Base-by-base conservation (phyloP, 139 green algal genomes). In the Chlamydomonas incerta region DNA sequence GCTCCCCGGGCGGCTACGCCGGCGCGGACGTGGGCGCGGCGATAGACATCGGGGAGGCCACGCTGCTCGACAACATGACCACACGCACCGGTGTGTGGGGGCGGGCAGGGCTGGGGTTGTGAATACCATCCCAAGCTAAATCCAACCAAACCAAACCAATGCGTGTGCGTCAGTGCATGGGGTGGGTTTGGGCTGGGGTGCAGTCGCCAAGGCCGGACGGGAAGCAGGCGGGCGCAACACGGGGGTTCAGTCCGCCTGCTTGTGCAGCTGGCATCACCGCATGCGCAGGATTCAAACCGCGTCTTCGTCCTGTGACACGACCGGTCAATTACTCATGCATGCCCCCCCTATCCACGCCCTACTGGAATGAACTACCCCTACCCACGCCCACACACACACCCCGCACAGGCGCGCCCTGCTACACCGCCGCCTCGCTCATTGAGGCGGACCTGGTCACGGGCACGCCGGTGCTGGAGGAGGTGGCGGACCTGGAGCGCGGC, bases 341-440 rank as follows among this genome's bases (percentile, higher is more conserved):
- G 20, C 33, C 18, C 9, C 10, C 3, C 67, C 8, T 37, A 58
- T 62, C 31, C 70, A 24, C 70, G 8, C 20, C 26, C 73, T 33
- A 15, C 55, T 3, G 5, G 3, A 11, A 28, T 9, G 4, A 29
- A 73, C 67, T 28, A 13, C 13, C 33, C 67, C 14, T 18, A n/a
- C 29, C 14, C 11, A 9, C n/a, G 8, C 65, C 14, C 31, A 18
- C 29, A 3, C 3, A 6, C 31, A 18, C n/a, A 20, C 9, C 62
- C 62, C 17, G 11, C 47, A 2, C 81, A 85, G 91, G 91, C 9
- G 70, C 72, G 20, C 91, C 91, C 31, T 92, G 88, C 84, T 94
- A 88, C 76, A 90, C 75, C 6, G 35, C 86, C 9, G n/a, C 72
- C 6, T 85, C 84, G 5, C 21, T 94, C 13, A 72, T 94, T 6